phyloP scores from a whole-genome alignment of 257 asterid species.

The Eustoma russellianum region DNA sequence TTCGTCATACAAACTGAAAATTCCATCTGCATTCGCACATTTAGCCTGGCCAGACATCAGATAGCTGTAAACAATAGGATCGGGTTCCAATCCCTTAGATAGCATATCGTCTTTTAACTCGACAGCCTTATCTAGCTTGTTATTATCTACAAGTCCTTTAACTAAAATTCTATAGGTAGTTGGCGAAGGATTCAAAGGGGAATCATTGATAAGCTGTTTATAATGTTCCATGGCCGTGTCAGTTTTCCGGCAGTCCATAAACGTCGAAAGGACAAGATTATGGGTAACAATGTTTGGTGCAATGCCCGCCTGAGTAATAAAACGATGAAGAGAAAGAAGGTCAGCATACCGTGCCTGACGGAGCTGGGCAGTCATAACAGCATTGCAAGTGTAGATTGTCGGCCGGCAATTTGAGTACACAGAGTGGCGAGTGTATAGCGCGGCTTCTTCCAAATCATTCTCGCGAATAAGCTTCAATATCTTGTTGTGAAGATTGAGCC shows the following conservation, averaged over 20 bases:
- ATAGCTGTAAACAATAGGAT: conserved; percentile 56
- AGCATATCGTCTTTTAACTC: conserved; percentile 67
- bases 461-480: conserved; percentile 77
- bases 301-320: conserved; percentile 81
- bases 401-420: conserved; percentile 89
- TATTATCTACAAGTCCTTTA: conserved; percentile 66
- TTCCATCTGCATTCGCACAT: conserved; percentile 41
- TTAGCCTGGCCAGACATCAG: conserved; percentile 67
- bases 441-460: conserved; percentile 89
- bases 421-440: conserved; percentile 86
- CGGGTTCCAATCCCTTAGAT: conserved; percentile 50
- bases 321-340: conserved; percentile 75
- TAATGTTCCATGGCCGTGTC: conserved; percentile 86
- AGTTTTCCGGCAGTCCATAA: conserved; percentile 67
- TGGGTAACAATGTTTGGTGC: conserved; percentile 66
- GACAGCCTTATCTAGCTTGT: conserved; percentile 50
- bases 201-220: conserved; percentile 59
- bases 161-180: conserved; percentile 64
- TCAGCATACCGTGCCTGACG: conserved; percentile 75
- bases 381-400: conserved; percentile 72
- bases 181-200: conserved; percentile 61
- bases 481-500: conserved; percentile 66
- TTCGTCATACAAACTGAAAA: conserved; percentile 65
- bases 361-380: conserved; percentile 80
- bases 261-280: conserved; percentile 58